These are phyloP conservation scores for Botryosphaeria dothidea DNA, from an alignment of 2,329 filamentous ascomycete species.

Conservation along the genomic window DNA sequence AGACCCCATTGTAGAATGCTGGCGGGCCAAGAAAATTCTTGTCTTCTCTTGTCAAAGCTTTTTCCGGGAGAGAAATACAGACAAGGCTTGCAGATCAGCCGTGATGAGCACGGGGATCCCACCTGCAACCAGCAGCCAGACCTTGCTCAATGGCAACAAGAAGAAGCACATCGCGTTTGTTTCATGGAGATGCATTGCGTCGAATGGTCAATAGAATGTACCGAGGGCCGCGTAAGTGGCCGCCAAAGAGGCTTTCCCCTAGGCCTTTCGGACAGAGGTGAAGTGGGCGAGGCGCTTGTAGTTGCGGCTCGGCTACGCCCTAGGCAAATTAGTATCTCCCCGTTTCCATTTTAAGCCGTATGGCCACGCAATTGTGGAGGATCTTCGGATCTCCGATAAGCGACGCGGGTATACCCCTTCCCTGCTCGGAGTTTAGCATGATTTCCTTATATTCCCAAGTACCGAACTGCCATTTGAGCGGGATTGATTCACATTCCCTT, in stretches of 20 bases:
- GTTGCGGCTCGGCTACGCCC: background rate
- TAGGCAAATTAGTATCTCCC: slow-evolving; percentile 1
- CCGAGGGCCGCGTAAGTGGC: background rate
- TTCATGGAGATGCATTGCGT: background rate
- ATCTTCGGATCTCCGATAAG: background rate
- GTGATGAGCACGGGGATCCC: too few relatives aligned
- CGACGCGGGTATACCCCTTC: background rate
- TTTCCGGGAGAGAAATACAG: too few relatives aligned
- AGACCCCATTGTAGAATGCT: too few relatives aligned
- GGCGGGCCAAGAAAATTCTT: background rate
- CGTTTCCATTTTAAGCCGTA: background rate
- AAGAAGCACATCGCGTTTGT: background rate
- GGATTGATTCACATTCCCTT: background rate
- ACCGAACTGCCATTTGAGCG: background rate
- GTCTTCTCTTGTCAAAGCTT: background rate
- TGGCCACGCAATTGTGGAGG: background rate
- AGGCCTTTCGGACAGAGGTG: background rate
- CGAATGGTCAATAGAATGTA: background rate
- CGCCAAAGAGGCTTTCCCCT: background rate
- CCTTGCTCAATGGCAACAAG: too few relatives aligned
- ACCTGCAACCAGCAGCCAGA: too few relatives aligned
- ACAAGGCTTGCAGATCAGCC: too few relatives aligned
- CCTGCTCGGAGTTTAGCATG: background rate
- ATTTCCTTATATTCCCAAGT: background rate
- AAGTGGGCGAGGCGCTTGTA: background rate